Base-by-base conservation (phyloP, 2,329 filamentous ascomycete species). In the Talaromyces verruculosus region DNA sequence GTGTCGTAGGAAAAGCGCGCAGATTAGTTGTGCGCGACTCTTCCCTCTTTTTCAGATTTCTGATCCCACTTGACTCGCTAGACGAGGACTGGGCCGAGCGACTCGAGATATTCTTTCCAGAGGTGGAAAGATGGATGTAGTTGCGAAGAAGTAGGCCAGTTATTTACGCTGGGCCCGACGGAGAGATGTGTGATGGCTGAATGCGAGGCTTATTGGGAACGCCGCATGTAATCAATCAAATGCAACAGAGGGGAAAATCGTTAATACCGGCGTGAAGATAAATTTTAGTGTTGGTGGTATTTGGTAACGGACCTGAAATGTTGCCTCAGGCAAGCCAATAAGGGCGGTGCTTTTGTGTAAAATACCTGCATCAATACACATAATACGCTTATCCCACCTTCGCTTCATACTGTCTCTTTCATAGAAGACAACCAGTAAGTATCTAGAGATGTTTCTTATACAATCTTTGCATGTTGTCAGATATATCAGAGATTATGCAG, bases 221-320 rank as follows among this genome's bases (percentile, higher is more conserved):
- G 65, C 64, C 66, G 64, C 60, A 57, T 55, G 41, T 33, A 60
- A n/a, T 60, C 28, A 60, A n/a, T 60, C 28, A 5, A 60, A 63
- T 58, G 53, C 57, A 64, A 53, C 60, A 68, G 65, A 68, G 64
- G 66, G 64, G 71, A 67, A 73, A 72, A 69, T 70, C 68, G 68
- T 74, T 71, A 55, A 67, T 67, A 30, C 57, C 49, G 75, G 72
- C 74, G 74, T 72, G 71, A 74, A 70, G 75, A 77, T 77, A 76
- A 78, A 73, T 77, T 78, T 78, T 78, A 78, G 76, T 77, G 73
- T 76, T 76, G 75, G 73, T 76, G n/a, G 75, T 75, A 51, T 51
- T 51, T 51, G 28, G 49, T 53, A 53, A 15, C 17, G 25, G 49
- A 10, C 3, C 7, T 53, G 75, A 75, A 76, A 77, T 75, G 74